Evolutionary conservation across 139 green algal species (phyloP), one percentile per base, ranked within the genome.

Genomic region (Nannochloris sp.): DNA sequence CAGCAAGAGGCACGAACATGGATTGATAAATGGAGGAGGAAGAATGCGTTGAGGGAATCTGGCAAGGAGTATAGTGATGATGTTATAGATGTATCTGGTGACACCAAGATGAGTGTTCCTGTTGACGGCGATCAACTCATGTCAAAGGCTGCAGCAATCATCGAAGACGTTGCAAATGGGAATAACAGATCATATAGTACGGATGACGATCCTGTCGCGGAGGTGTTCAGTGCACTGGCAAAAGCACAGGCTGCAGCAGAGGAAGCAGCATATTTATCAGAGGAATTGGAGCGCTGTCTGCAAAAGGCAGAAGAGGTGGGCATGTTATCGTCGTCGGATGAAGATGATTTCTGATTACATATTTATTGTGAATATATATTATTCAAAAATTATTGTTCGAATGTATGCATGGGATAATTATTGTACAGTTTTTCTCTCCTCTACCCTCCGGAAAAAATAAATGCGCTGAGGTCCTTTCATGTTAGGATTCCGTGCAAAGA

Each of bases 221-320:
- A 48, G 14, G 68, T 75, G 14, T 63, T 70, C 36, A 29, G 18
- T 23, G 68, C 68, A 15, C 61, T 75, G 36, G 68, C 68, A 43
- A 61, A 54, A 0, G 68, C 68, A 51, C 61, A 75, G 53, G 50
- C 29, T 1, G 68, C 68, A 10, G 68, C 68, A 15, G 61, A 75
- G 51, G 68, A 70, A 60, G 68, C 68, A 11, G 68, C 68, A 6
- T 44, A 50, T 12, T 46, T 62, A 0, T 67, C 54, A 27, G 36
- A 36, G 0, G 68, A 50, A 3, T 23, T 75, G 25, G 68, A 75
- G 53, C 43, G 24, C 9, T 62, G 61, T 6, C 70, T 75, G 15
- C 46, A 70, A 40, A 19, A 66, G 37, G 68, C 68, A 11, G 68
- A 75, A 37, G 29, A 55, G 44, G 24, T 23, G 3, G 68, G 68